Base-by-base conservation (phyloP, 2,329 filamentous ascomycete species). In the Arthrobotrys sinensis region DNA sequence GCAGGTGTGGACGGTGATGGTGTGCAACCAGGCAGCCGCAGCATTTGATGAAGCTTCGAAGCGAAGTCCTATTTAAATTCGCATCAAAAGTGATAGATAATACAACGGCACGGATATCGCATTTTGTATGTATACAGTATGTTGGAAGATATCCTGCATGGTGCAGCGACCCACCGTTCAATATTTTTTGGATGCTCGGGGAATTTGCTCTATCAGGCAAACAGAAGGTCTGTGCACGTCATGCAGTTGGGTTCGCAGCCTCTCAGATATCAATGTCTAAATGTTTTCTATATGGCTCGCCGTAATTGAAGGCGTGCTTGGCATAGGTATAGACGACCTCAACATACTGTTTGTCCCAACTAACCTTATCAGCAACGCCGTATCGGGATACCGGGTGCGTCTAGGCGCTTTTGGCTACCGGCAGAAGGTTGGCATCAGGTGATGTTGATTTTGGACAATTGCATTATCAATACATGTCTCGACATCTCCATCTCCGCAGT, bases 191-290 rank as follows among this genome's bases (percentile, higher is more conserved):
- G 12, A 6, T 14, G 1, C 4, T 50, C 12, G 45, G n/a, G 45
- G 6, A 21, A 19, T 28, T 28, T 28, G 24, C 24, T 28, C 24
- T 4, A 28, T 28, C 24, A 28, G 21, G 6, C 3, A 12, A 28
- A 2, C n/a, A 6, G 14, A 28, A 24, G 46, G 46, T 50, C 46
- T 28, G 46, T 50, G 46, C 46, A 28, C 21, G 14, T 28, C 28
- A 50, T 50, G 21, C 46, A 28, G 46, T 50, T 50, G 46, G 46
- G 21, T 50, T 50, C 19, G 21, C 28, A 11, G 46, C 16, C 16
- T 50, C 46, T 28, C 45, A 50, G 28, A 50, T 50, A 28, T 50
- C 21, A 19, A 28, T 12, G 28, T 28, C 7, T 28, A 28, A 28
- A 4, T 28, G 4, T 4, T 4, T 28, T 28, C 24, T 28, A 28